Conservation (phyloP, 495 filamentous ascomycete species). For the Lindgomyces ingoldianus region DNA sequence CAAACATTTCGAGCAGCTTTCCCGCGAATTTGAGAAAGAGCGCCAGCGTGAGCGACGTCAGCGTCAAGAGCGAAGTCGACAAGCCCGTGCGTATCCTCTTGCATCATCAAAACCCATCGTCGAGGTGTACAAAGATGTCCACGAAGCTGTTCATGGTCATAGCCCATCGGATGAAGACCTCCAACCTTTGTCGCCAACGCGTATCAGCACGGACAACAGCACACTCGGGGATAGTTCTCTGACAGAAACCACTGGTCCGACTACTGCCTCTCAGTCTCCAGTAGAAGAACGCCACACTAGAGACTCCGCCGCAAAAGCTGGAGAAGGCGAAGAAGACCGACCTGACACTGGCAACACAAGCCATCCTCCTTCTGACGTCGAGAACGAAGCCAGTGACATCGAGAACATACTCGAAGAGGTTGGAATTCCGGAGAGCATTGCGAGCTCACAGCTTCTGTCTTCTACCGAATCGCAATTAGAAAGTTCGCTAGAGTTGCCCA, state of each 20-base stretch:
- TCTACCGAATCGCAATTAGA: conserved; percentile 60
- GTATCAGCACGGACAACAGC: conserved; percentile 36
- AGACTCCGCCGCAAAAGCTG: conserved; percentile 22
- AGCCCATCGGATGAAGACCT: conserved; percentile 70
- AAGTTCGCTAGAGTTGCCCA: conserved; percentile 73
- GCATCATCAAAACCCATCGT: conserved; percentile 94
- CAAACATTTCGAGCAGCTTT: conserved; percentile 94
- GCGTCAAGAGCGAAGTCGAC: conserved; percentile 75
- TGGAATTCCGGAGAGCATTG: conserved; percentile 65
- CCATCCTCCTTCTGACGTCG: conserved; percentile 64
- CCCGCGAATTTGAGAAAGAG: conserved; percentile 95
- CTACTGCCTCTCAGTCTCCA: conserved; percentile 30
- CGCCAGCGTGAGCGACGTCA: conserved; percentile 80
- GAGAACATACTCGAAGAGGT: conserved; percentile 68
- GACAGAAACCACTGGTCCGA: conserved; percentile 33
- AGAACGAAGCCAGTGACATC: conserved; percentile 69
- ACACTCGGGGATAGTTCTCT: conserved; percentile 39
- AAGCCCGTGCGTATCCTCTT: conserved; percentile 81
- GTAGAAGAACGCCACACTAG: conserved; percentile 23
- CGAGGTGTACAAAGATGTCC: conserved; percentile 89
- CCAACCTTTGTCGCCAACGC: conserved; percentile 40
- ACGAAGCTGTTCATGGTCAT: conserved; percentile 85
- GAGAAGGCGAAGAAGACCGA: background rate
- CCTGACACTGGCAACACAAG: conserved; percentile 9
- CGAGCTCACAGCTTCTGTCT: conserved; percentile 61